Base-by-base conservation (phyloP, 371 early-diverging fungal genomes). In the Umbelopsis sp. region DNA sequence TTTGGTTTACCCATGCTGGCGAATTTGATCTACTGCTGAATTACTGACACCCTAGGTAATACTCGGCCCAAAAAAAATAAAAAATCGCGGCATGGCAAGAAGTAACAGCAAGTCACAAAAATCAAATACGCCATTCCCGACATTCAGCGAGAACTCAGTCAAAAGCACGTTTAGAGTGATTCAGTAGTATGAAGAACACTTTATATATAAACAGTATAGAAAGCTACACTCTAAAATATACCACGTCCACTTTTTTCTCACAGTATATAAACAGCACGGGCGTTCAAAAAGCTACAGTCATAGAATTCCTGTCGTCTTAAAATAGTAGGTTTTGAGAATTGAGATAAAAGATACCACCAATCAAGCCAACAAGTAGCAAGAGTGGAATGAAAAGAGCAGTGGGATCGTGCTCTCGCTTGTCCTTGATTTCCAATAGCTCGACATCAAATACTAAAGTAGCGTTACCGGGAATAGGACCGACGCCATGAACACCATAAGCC, bases 381-480 rank as follows among this genome's bases (percentile, higher is more conserved):
- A 57, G 37, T 25, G 57, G 57, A 57, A 57, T 29, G 3, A 57
- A 37, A 4, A 57, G 57, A 29, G 57, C 57, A 35, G 57, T 35
- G 29, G 35, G 9, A n/a, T 57, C 57, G 35, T 57, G 57, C 32
- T 37, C 2, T 12, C 57, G 57, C 35, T 57, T 57, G 22, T 57
- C 57, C 57, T 85, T 88, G 71, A 92, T 88, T n/a, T 81, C 80
- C 24, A 89, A 11, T 44, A 91, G 68, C 70, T 89, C 88, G 16
- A 89, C 89, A 11, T 89, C 89, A 71, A 91, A 91, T 18, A 89
- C 87, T 20, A 91, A 69, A 24, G 87, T 83, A 10, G 89, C 81
- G 20, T 76, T 80, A 68, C 81, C 79, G 7, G 91, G 91, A 71
- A 91, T 89, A 45, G 75, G 74, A 1, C 57, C 57, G 18, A 57